These are phyloP conservation scores for Cryphonectria japonica DNA, from an alignment of 2,329 filamentous ascomycete genomes.

Conservation along the genomic window DNA sequence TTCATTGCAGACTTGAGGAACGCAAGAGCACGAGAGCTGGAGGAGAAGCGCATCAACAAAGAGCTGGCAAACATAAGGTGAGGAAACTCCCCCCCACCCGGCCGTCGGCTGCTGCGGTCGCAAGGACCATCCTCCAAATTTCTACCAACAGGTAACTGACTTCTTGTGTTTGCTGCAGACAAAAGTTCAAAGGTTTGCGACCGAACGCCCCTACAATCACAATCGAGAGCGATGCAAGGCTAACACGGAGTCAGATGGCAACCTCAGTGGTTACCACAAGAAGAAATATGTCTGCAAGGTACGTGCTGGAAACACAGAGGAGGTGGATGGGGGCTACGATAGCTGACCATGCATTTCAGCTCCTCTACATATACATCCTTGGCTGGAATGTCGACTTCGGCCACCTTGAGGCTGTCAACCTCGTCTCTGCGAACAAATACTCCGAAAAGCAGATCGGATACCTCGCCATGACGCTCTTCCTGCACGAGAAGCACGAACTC, in stretches of 20 bases:
- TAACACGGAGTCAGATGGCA: constrained; percentile 67
- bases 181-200: constrained; percentile 85
- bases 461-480: constrained; percentile 92
- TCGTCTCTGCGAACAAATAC: constrained; percentile 96
- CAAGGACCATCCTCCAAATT: background rate
- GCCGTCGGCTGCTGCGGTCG: constrained; percentile 4
- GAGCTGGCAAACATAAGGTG: constrained; percentile 95
- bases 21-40: constrained; percentile 89
- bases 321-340: background rate
- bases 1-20: constrained; percentile 98
- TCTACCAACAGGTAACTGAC: constrained; percentile 20
- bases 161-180: constrained; percentile 48
- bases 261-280: constrained; percentile 93
- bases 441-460: constrained; percentile 99
- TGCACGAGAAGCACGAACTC: constrained; percentile 96
- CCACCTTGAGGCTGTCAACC: constrained; percentile 95
- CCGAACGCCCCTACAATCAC: background rate
- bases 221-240: constrained; percentile 22
- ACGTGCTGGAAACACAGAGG: constrained; percentile 33
- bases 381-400: constrained; percentile 99
- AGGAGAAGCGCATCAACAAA: constrained; percentile 99
- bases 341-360: constrained; percentile 47
- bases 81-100: constrained; percentile 32
- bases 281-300: constrained; percentile 99
- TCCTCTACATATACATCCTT: constrained; percentile 98